Base-by-base conservation (phyloP, 2,329 filamentous ascomycete genomes). In the Colletotrichum nymphaeae region DNA sequence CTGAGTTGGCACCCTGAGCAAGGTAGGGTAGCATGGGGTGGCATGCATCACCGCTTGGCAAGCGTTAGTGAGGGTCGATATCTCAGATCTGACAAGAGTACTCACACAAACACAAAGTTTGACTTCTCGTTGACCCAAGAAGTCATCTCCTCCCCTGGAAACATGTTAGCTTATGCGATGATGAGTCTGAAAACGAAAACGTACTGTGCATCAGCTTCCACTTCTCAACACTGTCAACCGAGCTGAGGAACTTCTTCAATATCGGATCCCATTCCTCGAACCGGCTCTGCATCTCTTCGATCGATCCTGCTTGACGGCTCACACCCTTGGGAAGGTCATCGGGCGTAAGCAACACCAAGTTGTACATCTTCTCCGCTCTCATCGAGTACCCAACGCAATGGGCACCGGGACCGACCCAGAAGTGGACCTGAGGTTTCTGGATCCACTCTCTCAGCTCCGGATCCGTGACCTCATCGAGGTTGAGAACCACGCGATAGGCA, bases 221-320 rank as follows among this genome's bases (percentile, higher is more conserved):
- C 79, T 93, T 94, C 52, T 91, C 88, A 0, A 93, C 90, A 1
- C 81, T 85, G 49, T 88, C 86, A 0, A 93, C 90, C 56, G 86
- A 85, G 3, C 82, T 80, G 14, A 86, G 74, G 59, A 87, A 84
- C 65, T 80, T 79, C 1, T 74, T 78, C 30, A 88, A 67, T 59
- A 91, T 85, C 1, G 91, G 91, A 81, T 94, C 92, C 92, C 92
- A 94, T 0, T 84, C 85, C 6, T 83, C 80, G 77, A 94, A 93
- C 2, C 91, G 78, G 4, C 82, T 82, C 63, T 83, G 85, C 89
- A 93, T 91, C 80, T 93, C 90, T 14, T 89, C 87, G 0, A 91
- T 76, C 7, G 87, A 88, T 1, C 89, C 91, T 1, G 84, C 76
- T 65, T 86, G 82, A 37, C 87, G 86, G 12, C 86, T 84, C 1